A percentile compares a stretch with the other conserved stretches of the same genome.
Evolutionary conservation across 345 rosid genomes (phyloP).

Genomic region (Eucalyptus microcorys): DNA sequence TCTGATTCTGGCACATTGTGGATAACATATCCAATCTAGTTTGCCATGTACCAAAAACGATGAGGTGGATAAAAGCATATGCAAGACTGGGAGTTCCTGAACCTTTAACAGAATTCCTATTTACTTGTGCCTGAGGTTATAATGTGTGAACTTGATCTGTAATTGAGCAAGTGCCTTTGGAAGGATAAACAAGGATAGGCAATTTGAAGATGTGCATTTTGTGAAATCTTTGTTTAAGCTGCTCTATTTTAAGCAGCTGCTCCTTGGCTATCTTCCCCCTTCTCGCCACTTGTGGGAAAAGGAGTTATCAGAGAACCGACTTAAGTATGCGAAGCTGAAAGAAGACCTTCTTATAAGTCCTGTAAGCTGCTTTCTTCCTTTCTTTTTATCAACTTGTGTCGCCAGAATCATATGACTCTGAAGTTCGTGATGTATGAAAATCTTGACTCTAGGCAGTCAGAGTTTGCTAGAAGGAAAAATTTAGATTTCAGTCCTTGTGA

Average conservation of each 20-base stretch:
- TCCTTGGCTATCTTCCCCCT: constrained; percentile 52
- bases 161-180: neutral
- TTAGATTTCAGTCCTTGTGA: constrained; percentile 10
- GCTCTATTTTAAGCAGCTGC: constrained; percentile 23
- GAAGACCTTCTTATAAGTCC: constrained; percentile 61
- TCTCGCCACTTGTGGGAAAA: constrained; percentile 52
- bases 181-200: neutral
- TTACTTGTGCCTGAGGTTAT: neutral
- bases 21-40: neutral
- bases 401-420: neutral
- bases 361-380: constrained; percentile 27
- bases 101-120: neutral
- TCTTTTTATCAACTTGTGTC: neutral
- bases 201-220: neutral
- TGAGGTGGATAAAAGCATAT: neutral
- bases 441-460: constrained; percentile 53
- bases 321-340: constrained; percentile 46
- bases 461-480: constrained; percentile 6
- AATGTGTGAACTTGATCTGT: neutral
- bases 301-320: constrained; percentile 41
- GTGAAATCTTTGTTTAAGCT: neutral
- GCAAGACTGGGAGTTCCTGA: neutral
- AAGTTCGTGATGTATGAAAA: neutral
- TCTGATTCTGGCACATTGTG: neutral
- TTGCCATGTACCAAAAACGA: neutral